phyloP scores from a whole-genome alignment of 2,329 filamentous ascomycete species.

The Ambrosiella xylebori region DNA sequence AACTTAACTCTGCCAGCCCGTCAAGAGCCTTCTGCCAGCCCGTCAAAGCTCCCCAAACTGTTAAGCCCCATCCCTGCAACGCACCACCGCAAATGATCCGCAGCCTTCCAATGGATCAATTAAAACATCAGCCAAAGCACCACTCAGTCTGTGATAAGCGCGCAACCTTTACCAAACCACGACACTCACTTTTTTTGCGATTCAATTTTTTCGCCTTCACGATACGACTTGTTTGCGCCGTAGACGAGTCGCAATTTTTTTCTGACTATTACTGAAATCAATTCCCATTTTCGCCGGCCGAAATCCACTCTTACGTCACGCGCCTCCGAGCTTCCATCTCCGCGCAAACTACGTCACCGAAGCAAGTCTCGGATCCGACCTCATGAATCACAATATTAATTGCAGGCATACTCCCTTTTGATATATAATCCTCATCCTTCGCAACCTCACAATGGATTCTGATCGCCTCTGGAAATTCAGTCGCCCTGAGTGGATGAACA shows the following conservation, averaged over 20 bases:
- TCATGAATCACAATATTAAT: not conserved
- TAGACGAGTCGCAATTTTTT: not conserved
- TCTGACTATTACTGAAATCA: not conserved
- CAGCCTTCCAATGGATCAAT: constrained; percentile 3
- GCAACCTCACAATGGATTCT: constrained; percentile 33
- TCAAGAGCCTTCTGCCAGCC: not conserved
- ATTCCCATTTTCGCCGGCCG: not conserved
- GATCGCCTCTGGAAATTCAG: constrained; percentile 51
- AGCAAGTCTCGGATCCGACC: not conserved
- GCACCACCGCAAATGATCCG: not conserved
- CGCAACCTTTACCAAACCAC: not conserved
- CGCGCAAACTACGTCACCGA: constrained; percentile 11
- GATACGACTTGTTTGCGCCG: not conserved
- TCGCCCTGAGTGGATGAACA: constrained; percentile 50
- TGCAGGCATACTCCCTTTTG: not conserved
- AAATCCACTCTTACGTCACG: not conserved
- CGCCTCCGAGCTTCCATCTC: not conserved
- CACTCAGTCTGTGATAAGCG: not conserved
- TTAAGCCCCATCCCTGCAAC: constrained; percentile 4
- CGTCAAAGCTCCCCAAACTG: not conserved
- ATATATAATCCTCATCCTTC: not conserved
- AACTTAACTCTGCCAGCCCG: not conserved
- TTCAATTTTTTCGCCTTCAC: not conserved
- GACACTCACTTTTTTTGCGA: not conserved
- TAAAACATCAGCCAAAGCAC: constrained; percentile 1